These are phyloP conservation scores for Collybia nuda DNA, from an alignment of 768 basidiomycete species.

Conservation along the genomic window DNA sequence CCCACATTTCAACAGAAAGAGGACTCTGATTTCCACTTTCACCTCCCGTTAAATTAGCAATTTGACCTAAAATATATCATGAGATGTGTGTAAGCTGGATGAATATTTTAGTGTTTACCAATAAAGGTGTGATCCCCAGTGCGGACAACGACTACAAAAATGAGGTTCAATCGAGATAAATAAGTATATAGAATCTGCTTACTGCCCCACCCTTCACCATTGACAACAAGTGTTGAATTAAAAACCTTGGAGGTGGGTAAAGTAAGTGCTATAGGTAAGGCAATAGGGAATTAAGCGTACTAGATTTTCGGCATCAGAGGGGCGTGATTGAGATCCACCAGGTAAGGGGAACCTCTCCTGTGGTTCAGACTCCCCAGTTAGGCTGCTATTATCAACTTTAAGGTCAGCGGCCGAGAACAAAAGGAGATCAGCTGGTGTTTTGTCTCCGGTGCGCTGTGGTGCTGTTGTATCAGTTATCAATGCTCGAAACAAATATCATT, in stretches of 20 bases:
- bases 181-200: slow-evolving; percentile 16
- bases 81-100: neutral
- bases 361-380: slow-evolving; percentile 72
- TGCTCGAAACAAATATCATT: slow-evolving; percentile 13
- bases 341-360: slow-evolving; percentile 54
- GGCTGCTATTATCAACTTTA: slow-evolving; percentile 70
- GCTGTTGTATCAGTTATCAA: slow-evolving; percentile 1
- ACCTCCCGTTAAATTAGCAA: slow-evolving; percentile 63
- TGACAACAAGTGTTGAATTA: slow-evolving; percentile 67
- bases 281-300: slow-evolving; percentile 24
- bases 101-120: slow-evolving; percentile 28
- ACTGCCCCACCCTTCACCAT: slow-evolving; percentile 74
- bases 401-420: slow-evolving; percentile 60
- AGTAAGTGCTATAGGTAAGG: too few species aligned
- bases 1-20: slow-evolving; percentile 65
- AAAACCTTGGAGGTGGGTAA: too few species aligned
- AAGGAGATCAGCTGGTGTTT: slow-evolving; percentile 68
- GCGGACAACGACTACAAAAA: slow-evolving; percentile 52
- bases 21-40: slow-evolving; percentile 67
- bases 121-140: slow-evolving; percentile 70
- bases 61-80: slow-evolving; percentile 48
- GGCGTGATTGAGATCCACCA: slow-evolving; percentile 44
- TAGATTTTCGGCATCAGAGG: slow-evolving; percentile 67
- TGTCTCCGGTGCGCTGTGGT: slow-evolving; percentile 61
- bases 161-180: neutral